Percentiles rank a stretch among this genome's conserved stretches.
Evolutionary conservation across 2,329 filamentous ascomycete species (phyloP).

Genomic region (Aspergillus eucalypticola): DNA sequence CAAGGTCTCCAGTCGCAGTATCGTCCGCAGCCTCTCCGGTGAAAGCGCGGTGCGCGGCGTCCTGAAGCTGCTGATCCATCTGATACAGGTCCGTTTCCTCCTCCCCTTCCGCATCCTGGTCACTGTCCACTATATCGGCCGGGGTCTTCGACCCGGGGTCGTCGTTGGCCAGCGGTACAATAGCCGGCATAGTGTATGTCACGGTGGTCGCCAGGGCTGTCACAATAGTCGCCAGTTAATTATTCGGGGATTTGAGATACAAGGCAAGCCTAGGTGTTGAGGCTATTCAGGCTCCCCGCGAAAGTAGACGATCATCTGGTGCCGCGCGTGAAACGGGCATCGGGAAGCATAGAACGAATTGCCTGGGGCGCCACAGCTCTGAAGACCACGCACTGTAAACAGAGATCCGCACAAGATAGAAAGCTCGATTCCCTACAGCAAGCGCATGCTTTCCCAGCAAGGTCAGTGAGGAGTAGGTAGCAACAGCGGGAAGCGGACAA

Average conservation of each 20-base stretch:
- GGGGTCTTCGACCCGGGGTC: slow-evolving; percentile 35
- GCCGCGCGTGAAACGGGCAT: slow-evolving; percentile 29
- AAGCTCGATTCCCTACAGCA: not conserved
- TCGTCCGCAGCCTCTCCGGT: slow-evolving; percentile 34
- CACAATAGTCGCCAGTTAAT: slow-evolving; percentile 12
- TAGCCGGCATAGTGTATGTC: slow-evolving; percentile 44
- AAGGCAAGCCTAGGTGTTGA: slow-evolving; percentile 25
- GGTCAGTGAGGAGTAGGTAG: slow-evolving; percentile 24
- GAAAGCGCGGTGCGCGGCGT: slow-evolving; percentile 40
- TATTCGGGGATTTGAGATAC: slow-evolving; percentile 8
- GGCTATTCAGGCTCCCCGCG: slow-evolving; percentile 30
- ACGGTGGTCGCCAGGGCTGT: slow-evolving; percentile 42
- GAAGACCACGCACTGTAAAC: slow-evolving; percentile 1
- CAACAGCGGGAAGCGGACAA: slow-evolving; percentile 17
- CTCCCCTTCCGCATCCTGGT: slow-evolving; percentile 48
- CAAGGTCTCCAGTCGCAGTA: slow-evolving; percentile 28
- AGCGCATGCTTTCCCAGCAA: slow-evolving; percentile 15
- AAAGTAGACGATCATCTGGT: slow-evolving; percentile 30
- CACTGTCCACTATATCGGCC: slow-evolving; percentile 41
- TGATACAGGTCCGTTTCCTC: slow-evolving; percentile 45
- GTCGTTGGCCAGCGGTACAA: slow-evolving; percentile 41
- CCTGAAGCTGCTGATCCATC: slow-evolving; percentile 42
- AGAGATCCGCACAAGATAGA: not conserved
- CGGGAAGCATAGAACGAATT: slow-evolving; percentile 21
- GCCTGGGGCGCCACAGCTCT: slow-evolving; percentile 16